Evolutionary conservation across 768 basidiomycete species (phyloP).

Genomic region (Mycena rosella): DNA sequence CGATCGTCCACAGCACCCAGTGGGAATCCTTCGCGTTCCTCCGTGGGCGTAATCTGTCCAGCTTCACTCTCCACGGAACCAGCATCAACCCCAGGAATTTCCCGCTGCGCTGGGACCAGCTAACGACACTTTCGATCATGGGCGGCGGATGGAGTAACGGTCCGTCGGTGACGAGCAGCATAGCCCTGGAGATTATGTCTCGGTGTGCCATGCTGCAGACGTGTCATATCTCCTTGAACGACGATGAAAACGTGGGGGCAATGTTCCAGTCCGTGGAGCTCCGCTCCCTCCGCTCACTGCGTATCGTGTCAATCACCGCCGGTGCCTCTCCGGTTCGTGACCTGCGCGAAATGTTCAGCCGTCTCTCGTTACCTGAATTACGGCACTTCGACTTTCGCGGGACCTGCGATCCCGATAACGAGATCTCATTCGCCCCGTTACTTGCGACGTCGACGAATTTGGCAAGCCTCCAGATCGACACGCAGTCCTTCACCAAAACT

Average conservation of each 20-base stretch:
- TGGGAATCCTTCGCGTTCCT: neutral
- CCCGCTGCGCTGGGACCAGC: neutral
- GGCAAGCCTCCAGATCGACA: conserved; percentile 14
- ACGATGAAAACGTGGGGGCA: neutral
- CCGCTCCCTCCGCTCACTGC: neutral
- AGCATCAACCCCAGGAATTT: neutral
- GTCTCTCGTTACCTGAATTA: conserved; percentile 7
- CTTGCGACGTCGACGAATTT: conserved; percentile 15
- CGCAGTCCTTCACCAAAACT: neutral
- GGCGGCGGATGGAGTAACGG: neutral
- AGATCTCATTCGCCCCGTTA: neutral
- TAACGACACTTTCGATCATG: neutral
- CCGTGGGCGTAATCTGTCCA: neutral
- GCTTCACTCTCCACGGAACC: neutral
- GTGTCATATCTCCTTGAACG: neutral
- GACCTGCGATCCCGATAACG: neutral
- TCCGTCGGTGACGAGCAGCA: neutral
- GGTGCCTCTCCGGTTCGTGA: neutral
- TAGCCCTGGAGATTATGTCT: neutral
- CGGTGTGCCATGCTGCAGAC: neutral
- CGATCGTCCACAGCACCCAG: too few species aligned
- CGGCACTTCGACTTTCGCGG: conserved; percentile 7
- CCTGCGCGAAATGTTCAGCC: neutral
- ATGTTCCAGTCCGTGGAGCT: neutral
- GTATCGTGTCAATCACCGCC: neutral